Evolutionary conservation across 177 flowering plant species (phyloP), one percentile per base, ranked within the genome.

Genomic region (Vitis hybrid): DNA sequence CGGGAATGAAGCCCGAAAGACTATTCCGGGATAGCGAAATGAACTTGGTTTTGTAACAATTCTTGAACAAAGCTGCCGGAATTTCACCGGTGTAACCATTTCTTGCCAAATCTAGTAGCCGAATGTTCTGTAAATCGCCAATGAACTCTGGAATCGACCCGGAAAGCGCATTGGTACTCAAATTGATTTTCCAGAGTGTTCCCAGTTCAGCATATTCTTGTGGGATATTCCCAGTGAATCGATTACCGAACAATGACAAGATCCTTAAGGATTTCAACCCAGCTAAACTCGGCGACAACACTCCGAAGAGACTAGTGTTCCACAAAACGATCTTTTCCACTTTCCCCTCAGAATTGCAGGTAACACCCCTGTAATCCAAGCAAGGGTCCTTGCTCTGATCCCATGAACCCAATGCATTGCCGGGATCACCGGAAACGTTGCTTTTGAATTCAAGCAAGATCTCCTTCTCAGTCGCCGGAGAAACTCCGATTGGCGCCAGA

Each of bases 31-130:
- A 84, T 6, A 95, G 78, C 35, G 99, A 88, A 67, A 95, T 73
- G 72, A 81, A 95, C 82, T 76, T 90, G 35, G 86, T 88, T 64
- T 84, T 88, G 69, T 72, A 72, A 78, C 98, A 95, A 66, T 74
- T 78, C 70, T 68, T 81, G 76, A 95, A 95, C 81, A 95, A 73
- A 64, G 81, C 73, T 1, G 64, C 27, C 10, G 97, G 99, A 52
- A 93, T 88, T 60, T 75, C 83, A 7, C 98, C 97, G 48, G 72
- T 66, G 70, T 81, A 90, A 9, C 81, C 80, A 80, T 95, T 95
- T 65, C 78, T 83, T 4, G 99, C 93, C 84, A 95, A 87, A 85
- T 95, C 99, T 54, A 95, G 84, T 67, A 93, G 79, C 65, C 97
- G 78, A 66, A 93, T 84, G 66, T 67, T 87, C 19, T 75, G 80